Percentiles rank a stretch among this genome's conserved stretches.
phyloP scores from a whole-genome alignment of 352 stramenopile species.

The Globisporangium cystogenes region DNA sequence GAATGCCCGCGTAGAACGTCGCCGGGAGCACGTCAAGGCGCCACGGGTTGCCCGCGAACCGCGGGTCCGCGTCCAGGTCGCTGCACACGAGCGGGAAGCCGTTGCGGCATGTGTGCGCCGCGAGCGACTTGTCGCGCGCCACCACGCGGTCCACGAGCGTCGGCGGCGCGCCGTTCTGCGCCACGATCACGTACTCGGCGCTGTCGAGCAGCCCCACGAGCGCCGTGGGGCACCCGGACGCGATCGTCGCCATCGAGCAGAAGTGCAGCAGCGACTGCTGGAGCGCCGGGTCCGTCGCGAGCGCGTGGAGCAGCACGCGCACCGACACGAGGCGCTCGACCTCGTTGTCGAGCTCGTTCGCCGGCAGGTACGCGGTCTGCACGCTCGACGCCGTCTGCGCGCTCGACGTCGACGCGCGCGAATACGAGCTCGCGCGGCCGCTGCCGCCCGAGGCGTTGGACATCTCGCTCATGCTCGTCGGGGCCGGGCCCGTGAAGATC shows the following conservation, averaged over 20 bases:
- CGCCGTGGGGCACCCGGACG: slow-evolving; percentile 58
- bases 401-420: slow-evolving; percentile 31
- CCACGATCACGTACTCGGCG: slow-evolving; percentile 62
- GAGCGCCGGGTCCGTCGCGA: slow-evolving; percentile 31
- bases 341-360: slow-evolving; percentile 68
- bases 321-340: slow-evolving; percentile 59
- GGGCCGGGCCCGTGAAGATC: slow-evolving; percentile 49
- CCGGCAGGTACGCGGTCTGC: slow-evolving; percentile 37
- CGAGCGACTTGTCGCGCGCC: slow-evolving; percentile 49
- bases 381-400: slow-evolving; percentile 17
- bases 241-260: slow-evolving; percentile 78
- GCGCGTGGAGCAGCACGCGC: slow-evolving; percentile 31
- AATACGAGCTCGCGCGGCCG: slow-evolving; percentile 41
- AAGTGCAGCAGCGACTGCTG: slow-evolving; percentile 60
- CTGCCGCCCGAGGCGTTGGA: slow-evolving; percentile 18
- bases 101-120: slow-evolving; percentile 46
- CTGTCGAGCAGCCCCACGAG: slow-evolving; percentile 66
- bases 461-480: slow-evolving; percentile 11
- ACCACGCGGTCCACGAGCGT: too few species aligned
- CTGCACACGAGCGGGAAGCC: slow-evolving; percentile 50
- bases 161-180: slow-evolving; percentile 28
- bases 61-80: slow-evolving; percentile 38
- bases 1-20: slow-evolving; percentile 67
- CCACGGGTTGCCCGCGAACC: slow-evolving; percentile 48
- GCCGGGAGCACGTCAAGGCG: slow-evolving; percentile 30